Evolutionary conservation across 441 rosid species (phyloP), one percentile per base, ranked within the genome.

Genomic region (Populus tomentosa): DNA sequence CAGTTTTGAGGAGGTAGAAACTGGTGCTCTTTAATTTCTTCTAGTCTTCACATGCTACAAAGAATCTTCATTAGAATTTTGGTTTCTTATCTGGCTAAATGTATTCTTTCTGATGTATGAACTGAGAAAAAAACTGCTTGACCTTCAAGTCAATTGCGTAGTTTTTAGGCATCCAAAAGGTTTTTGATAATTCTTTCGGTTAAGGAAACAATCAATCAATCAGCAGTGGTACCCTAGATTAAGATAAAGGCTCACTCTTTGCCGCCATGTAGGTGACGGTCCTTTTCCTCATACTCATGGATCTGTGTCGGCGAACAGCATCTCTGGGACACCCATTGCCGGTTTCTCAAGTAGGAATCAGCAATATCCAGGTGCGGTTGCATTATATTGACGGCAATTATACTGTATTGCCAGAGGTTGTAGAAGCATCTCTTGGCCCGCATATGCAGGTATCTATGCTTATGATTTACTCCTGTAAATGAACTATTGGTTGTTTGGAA

Each of bases 361-460:
- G 83, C 87, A 91, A 82, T 86, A 94, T 97, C 81, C 99, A 92
- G 82, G 98, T 97, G 85, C 94, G 98, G 83, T 85, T 97, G 85
- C 99, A 97, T 83, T 97, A 94, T 80, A 97, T 97, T 75, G 98
- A 97, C 81, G 99, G 98, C 71, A 94, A 93, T 74, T 93, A 97
- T 83, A 97, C 98, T 28, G 98, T 97, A 64, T 89, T 97, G 85
- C 98, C 98, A 1, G 99, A 97, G 88, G 99, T 94, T 75, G 99
- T 97, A 80, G 99, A 94, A 90, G 99, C 98, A 68, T 93, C 99
- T 24, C 97, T 97, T 70, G 99, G 98, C 75, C 99, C 98, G 10
- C 98, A 97, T 81, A 93, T 97, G 98, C 99, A 97, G 98, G 99
- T 94, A 89, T 50, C 70, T 32, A 73, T 75, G 64, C 21, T 20